phyloP scores from a whole-genome alignment of 768 basidiomycete species.

The Termitomyces sp. region DNA sequence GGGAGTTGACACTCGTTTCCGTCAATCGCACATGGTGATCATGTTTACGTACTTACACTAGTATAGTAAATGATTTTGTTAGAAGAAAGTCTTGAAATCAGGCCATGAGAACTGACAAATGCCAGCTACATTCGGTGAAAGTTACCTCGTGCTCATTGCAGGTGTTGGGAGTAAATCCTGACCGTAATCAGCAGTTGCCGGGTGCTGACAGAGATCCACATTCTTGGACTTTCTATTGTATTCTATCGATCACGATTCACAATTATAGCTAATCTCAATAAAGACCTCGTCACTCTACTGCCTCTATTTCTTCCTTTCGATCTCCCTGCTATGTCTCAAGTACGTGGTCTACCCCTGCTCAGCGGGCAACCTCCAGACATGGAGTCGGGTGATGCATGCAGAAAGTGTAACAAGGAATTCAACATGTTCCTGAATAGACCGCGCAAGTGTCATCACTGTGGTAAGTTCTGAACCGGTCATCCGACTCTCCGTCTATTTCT shows the following conservation, averaged over 20 bases:
- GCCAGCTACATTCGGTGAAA: neutral
- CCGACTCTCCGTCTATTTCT: constrained; percentile 1
- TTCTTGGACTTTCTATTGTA: constrained; percentile 5
- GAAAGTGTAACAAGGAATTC: constrained; percentile 75
- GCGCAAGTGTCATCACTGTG: constrained; percentile 71
- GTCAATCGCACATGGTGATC: neutral
- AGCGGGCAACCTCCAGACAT: constrained; percentile 55
- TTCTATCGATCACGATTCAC: neutral
- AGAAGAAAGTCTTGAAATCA: neutral
- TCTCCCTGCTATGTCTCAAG: constrained; percentile 16
- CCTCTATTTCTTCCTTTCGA: neutral
- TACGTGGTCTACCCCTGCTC: constrained; percentile 60
- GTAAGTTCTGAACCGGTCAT: constrained; percentile 31
- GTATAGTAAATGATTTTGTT: no score
- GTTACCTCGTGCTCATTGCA: neutral
- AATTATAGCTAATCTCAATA: neutral
- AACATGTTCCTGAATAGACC: constrained; percentile 59
- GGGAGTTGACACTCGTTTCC: neutral
- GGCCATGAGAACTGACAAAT: neutral
- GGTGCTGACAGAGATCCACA: constrained; percentile 3
- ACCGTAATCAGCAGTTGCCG: neutral
- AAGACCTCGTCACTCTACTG: neutral
- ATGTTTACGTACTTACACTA: neutral
- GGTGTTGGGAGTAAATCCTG: neutral
- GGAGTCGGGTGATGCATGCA: constrained; percentile 37